Base-by-base conservation (phyloP, 305 asterid species). In the Plantago lanceolata region DNA sequence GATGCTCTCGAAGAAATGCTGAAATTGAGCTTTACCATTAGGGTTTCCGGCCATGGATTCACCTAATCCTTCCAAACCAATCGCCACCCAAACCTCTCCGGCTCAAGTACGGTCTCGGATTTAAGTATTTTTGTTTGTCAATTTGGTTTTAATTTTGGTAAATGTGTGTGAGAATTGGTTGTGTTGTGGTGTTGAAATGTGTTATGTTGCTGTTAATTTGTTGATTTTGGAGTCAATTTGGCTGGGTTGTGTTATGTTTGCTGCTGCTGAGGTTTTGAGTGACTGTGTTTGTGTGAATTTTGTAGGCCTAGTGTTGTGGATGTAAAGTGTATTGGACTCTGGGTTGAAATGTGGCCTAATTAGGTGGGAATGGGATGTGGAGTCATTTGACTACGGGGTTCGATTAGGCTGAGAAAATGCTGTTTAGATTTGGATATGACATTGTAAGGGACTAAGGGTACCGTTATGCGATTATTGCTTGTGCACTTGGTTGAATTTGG, bases 41-140 rank as follows among this genome's bases (percentile, higher is more conserved):
- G 77, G 83, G 82, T 70, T 78, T 69, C 37, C 33, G 61, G 67
- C 59, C 37, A 78, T 78, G 83, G 81, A 73, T 18, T 80, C 82
- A 49, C 81, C 79, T 71, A 67, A 63, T 54, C 66, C 78, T 66
- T 65, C 81, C 56, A 65, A 61, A 60, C 60, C 71, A 43, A 49
- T 74, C 40, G 48, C 20, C 24, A 8, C 82, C 51, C 67, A 71
- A 67, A 37, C 72, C 57, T 51, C 40, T 56, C 64, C 72, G 66
- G 78, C 68, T 57, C 85, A 71, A 69, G 72, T 75, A 54, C 29
- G 59, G 40, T 8, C 19, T n/a, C 28, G 19, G 9, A 52, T 3
- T 1, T 50, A 4, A 8, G 28, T 19, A 8, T 12, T 54, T 24
- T 14, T 9, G 6, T 54, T 4, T 19, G 16, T 11, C 17, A 11